These are phyloP conservation scores for Pleurotus citrinopileatus DNA, from an alignment of 768 basidiomycete genomes.

Conservation along the genomic window DNA sequence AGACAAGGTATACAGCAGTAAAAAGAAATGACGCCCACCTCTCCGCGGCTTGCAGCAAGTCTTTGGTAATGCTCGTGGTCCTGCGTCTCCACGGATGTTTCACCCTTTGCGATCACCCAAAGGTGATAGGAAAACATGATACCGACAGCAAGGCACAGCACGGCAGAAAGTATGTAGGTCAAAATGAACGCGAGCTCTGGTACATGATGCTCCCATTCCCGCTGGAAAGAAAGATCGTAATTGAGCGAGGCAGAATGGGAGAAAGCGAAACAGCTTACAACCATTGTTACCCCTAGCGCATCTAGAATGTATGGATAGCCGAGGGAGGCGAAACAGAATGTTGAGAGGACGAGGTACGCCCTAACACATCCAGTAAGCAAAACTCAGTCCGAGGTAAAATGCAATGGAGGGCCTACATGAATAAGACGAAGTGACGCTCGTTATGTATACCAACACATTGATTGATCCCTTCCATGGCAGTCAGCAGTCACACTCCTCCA, in stretches of 20 bases:
- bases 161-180: constrained; percentile 70
- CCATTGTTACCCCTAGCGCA: constrained; percentile 53
- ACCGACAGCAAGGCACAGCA: constrained; percentile 72
- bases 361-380: constrained; percentile 31
- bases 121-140: constrained; percentile 75
- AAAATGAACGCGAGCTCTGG: constrained; percentile 73
- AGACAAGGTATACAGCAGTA: neutral
- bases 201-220: constrained; percentile 55
- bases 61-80: constrained; percentile 79
- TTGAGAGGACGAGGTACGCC: constrained; percentile 75
- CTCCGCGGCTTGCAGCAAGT: constrained; percentile 63
- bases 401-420: constrained; percentile 60
- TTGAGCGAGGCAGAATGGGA: neutral
- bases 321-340: constrained; percentile 54
- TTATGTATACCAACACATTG: constrained; percentile 97
- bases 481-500: neutral
- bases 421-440: constrained; percentile 93
- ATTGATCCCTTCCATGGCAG: constrained; percentile 74
- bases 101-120: constrained; percentile 66
- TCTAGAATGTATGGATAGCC: constrained; percentile 63
- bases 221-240: constrained; percentile 15
- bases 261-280: constrained; percentile 28
- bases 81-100: constrained; percentile 89
- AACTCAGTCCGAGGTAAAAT: neutral
- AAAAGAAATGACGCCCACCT: constrained; percentile 41